Percentiles rank a stretch among this genome's conserved stretches.
These are phyloP conservation scores for Candida stauntonica DNA, from an alignment of 805 yeast genomes.

Conservation along the genomic window DNA sequence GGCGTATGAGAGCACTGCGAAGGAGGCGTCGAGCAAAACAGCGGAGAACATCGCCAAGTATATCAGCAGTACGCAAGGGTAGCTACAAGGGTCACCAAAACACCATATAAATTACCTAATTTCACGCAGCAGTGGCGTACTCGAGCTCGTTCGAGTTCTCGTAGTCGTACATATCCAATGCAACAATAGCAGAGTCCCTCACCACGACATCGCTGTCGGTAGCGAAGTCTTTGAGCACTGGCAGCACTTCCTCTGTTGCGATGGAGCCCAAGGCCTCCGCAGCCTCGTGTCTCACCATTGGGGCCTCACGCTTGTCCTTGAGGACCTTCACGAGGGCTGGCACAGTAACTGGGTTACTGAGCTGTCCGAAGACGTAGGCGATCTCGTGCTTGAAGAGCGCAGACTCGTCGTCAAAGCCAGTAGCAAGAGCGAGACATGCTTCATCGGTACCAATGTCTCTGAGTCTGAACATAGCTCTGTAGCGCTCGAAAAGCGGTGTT, in stretches of 20 bases:
- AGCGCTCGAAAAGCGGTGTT: conserved; percentile 84
- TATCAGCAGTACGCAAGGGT: conserved; percentile 34
- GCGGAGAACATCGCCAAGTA: conserved; percentile 72
- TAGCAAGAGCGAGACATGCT: conserved; percentile 86
- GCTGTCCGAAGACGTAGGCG: conserved; percentile 97
- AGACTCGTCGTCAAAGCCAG: conserved; percentile 85
- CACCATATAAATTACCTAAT: not conserved
- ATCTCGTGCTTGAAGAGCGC: conserved; percentile 97
- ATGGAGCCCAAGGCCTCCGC: conserved; percentile 98
- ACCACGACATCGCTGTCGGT: conserved; percentile 85
- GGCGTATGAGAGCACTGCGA: conserved; percentile 63
- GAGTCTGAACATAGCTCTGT: conserved; percentile 96
- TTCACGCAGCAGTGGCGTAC: conserved; percentile 41
- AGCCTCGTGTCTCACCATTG: conserved; percentile 99
- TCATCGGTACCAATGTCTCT: conserved; percentile 93
- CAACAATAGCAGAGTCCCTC: conserved; percentile 94
- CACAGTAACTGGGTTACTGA: conserved; percentile 88
- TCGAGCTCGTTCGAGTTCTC: conserved; percentile 82
- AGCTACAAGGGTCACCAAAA: too few species aligned
- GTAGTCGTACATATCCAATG: conserved; percentile 96
- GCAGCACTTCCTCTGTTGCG: conserved; percentile 93
- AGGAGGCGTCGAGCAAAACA: conserved; percentile 56
- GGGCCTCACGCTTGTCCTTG: conserved; percentile 75
- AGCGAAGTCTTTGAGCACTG: conserved; percentile 75
- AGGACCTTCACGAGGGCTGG: conserved; percentile 83